Conservation (phyloP, 2,329 filamentous ascomycete species). For the Aspergillus sp. region DNA sequence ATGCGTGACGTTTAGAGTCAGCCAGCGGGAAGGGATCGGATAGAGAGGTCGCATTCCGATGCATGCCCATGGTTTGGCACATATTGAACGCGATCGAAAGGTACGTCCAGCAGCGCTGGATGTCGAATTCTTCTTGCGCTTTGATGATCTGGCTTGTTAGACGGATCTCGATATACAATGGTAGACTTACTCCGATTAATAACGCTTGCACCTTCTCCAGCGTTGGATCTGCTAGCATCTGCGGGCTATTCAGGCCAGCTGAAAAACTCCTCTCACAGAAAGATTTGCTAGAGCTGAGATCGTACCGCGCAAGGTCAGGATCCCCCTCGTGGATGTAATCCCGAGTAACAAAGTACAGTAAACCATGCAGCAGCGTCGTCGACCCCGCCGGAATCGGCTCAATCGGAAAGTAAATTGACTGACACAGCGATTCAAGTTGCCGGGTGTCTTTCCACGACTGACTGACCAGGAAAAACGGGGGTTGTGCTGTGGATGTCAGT, state of each 20-base stretch:
- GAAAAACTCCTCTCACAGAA: conserved; percentile 20
- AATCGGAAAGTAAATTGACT: conserved; percentile 24
- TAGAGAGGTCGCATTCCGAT: conserved; percentile 17
- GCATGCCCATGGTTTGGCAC: conserved; percentile 23
- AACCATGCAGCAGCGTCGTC: conserved; percentile 21
- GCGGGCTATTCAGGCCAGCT: conserved; percentile 16
- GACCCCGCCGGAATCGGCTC: conserved; percentile 22
- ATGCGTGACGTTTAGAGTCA: conserved; percentile 23
- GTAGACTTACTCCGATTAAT: conserved; percentile 19
- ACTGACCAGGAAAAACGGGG: conserved; percentile 26
- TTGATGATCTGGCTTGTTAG: conserved; percentile 20
- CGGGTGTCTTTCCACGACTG: conserved; percentile 25
- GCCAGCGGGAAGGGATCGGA: conserved; percentile 15
- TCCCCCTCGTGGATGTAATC: conserved; percentile 25
- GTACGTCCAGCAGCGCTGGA: conserved; percentile 27
- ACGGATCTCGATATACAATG: background rate
- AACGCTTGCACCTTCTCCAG: conserved; percentile 25
- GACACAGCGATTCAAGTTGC: conserved; percentile 22
- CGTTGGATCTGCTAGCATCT: conserved; percentile 22
- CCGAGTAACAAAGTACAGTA: conserved; percentile 26
- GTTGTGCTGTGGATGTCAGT: conserved; percentile 16
- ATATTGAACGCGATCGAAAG: conserved; percentile 26
- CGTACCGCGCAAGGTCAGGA: conserved; percentile 16
- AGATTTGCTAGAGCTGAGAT: conserved; percentile 13
- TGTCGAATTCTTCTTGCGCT: conserved; percentile 27